Base-by-base conservation (phyloP, 1,284 basidiomycete species). In the Pulveroboletus sp. region DNA sequence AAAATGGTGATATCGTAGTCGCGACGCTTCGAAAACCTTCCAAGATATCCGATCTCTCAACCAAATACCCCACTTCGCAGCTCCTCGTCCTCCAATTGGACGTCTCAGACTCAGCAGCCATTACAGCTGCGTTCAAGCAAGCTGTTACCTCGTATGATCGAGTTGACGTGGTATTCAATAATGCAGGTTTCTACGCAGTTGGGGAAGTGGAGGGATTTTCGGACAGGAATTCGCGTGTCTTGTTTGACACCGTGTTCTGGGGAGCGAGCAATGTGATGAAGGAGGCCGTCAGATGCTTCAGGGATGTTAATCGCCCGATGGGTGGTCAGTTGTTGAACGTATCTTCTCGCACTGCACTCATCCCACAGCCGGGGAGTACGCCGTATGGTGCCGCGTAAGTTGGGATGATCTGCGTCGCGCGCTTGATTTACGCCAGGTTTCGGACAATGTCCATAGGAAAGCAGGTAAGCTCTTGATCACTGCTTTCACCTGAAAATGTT, bases 91-190 rank as follows among this genome's bases (percentile, higher is more conserved):
- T 71, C 24, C 63, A 52, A 17, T 48, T 73, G 11, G 71, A 75
- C 43, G 71, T 74, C 26, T 57, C 58, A 2, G 57, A 65, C 8
- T 20, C 65, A 5, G 40, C 43, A 7, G 57, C 61, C 2, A 61
- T 74, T 47, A 40, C 56, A 1, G 22, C 49, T 33, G 67, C 70
- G 25, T 75, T 74, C 50, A 49, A 64, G 2, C 47, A 59, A 39
- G 64, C 72, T 5, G 22, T 62, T 36, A 42, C 60, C 5, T 43
- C 54, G 22, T 76, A 74, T 43, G 49, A 57, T 28, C 60, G 68
- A 12, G 35, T 74, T 10, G 74, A 76, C 26, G 62, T 75, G 3
- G 70, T 74, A n/a, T 25, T 74, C 3, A 75, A 74, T 14, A 76
- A 76, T n/a, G 71, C 73, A 2, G 72, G 72, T n/a, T 65, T 60